Conservation (phyloP, 1,139 yeast genomes). For the Candida sanyaensis region DNA sequence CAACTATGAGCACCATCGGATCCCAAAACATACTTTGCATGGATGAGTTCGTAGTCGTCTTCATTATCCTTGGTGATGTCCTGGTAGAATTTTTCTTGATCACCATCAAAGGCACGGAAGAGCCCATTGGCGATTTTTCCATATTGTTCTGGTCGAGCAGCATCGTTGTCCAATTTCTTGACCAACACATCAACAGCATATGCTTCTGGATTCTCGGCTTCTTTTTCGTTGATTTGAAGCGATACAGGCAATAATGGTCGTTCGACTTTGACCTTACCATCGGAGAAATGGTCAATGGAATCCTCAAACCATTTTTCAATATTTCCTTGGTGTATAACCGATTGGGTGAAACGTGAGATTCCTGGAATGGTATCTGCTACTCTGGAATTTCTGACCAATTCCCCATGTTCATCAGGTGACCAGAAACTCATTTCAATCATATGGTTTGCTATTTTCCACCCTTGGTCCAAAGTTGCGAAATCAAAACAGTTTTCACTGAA, state of each 20-base stretch:
- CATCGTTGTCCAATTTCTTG: slow-evolving; percentile 9
- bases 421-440: slow-evolving; percentile 26
- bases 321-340: slow-evolving; percentile 32
- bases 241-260: slow-evolving; percentile 25
- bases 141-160: slow-evolving; percentile 23
- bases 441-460: slow-evolving; percentile 26
- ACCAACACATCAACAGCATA: slow-evolving; percentile 27
- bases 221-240: slow-evolving; percentile 22
- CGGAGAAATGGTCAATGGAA: slow-evolving; percentile 24
- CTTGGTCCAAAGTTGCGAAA: slow-evolving; percentile 23
- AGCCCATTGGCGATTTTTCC: slow-evolving; percentile 26
- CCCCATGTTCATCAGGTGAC: slow-evolving; percentile 20
- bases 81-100: slow-evolving; percentile 17
- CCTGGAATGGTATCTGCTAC: slow-evolving; percentile 29
- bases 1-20: slow-evolving; percentile 39
- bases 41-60: slow-evolving; percentile 17
- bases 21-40: slow-evolving; percentile 34
- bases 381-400: slow-evolving; percentile 21
- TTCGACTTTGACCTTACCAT: slow-evolving; percentile 21
- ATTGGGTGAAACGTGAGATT: slow-evolving; percentile 29
- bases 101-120: slow-evolving; percentile 31
- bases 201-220: slow-evolving; percentile 19
- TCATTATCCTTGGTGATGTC: slow-evolving; percentile 11
- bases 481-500: slow-evolving; percentile 21
- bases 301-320: slow-evolving; percentile 28